Evolutionary conservation across 495 filamentous ascomycete species (phyloP), one percentile per base, ranked within the genome.

Genomic region (Xylaria palmicola): DNA sequence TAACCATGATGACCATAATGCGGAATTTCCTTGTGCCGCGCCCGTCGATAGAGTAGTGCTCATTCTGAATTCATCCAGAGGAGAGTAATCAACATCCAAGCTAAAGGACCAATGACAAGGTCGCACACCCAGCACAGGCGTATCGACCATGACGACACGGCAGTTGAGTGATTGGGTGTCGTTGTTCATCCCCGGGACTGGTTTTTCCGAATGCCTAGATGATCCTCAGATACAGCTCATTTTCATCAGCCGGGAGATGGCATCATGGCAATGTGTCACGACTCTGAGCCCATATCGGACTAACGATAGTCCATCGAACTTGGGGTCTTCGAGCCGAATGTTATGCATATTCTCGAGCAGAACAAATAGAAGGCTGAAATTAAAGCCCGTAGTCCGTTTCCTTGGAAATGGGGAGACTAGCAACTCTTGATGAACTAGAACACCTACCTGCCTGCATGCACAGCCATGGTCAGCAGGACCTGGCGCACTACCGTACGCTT

Each of bases 11-110:
- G 52, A 52, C 43, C 56, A 63, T 58, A 20, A 50, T 63, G 54
- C 44, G 43, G 39, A 56, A 44, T 63, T 63, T 51, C 32, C 60
- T 58, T 63, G 10, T 63, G 60, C 60, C 60, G 60, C 40, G 53
- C 43, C 52, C 24, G 60, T 58, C 32, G 44, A 55, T 51, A 63
- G 60, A 56, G 17, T 47, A 61, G n/a, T 22, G n/a, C 24, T 62
- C 45, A 45, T 47, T 63, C 60, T 15, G 40, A 37, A 57, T 62
- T 62, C 60, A 63, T 58, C 60, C 53, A 63, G 55, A 56, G 51
- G 53, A 58, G 54, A 49, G 9, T 58, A 51, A 63, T 58, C 55
- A 56, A 56, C 52, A 48, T 48, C 29, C 27, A 58, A 45, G 55
- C 41, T 29, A 34, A 24, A 36, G 27, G 52, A 43, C 37, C 55